Percentiles rank a stretch among this genome's conserved stretches.
Conservation (phyloP, 306 rosid species). For the Hippophae tibetana region DNA sequence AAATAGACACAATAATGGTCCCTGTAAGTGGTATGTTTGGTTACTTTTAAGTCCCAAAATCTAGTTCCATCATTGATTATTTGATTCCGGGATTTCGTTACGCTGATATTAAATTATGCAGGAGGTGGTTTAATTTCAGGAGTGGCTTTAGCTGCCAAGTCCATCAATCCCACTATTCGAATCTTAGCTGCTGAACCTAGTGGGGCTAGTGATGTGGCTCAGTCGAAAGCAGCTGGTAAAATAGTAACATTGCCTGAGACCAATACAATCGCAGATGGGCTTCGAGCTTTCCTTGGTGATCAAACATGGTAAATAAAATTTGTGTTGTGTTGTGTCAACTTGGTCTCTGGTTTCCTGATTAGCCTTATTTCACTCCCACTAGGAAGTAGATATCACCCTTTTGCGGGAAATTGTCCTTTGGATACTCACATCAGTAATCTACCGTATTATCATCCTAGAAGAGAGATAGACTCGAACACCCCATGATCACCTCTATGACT, state of each 20-base stretch:
- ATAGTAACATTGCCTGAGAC: conserved; percentile 61
- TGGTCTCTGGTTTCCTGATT: no score
- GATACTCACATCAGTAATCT: no score
- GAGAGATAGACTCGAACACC: no score
- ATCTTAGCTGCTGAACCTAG: conserved; percentile 79
- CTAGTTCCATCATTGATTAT: neutral
- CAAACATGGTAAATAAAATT: conserved; percentile 55
- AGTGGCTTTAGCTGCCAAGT: conserved; percentile 85
- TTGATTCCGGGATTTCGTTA: neutral
- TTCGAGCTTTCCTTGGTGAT: conserved; percentile 75
- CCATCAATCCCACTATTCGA: conserved; percentile 60
- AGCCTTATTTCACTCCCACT: no score
- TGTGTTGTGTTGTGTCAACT: neutral
- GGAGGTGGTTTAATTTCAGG: conserved; percentile 93
- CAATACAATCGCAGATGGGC: conserved; percentile 84
- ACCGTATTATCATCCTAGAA: no score
- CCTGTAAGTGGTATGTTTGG: conserved; percentile 80
- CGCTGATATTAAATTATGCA: conserved; percentile 26
- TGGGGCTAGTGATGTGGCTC: conserved; percentile 89
- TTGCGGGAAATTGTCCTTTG: no score
- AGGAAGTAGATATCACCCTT: no score
- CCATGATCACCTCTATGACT: no score
- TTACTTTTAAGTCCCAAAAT: conserved; percentile 7
- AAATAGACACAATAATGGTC: conserved; percentile 57
- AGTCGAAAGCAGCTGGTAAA: conserved; percentile 78